Base-by-base conservation (phyloP, 331 rosid genomes). In the Pyracantha coccinea region DNA sequence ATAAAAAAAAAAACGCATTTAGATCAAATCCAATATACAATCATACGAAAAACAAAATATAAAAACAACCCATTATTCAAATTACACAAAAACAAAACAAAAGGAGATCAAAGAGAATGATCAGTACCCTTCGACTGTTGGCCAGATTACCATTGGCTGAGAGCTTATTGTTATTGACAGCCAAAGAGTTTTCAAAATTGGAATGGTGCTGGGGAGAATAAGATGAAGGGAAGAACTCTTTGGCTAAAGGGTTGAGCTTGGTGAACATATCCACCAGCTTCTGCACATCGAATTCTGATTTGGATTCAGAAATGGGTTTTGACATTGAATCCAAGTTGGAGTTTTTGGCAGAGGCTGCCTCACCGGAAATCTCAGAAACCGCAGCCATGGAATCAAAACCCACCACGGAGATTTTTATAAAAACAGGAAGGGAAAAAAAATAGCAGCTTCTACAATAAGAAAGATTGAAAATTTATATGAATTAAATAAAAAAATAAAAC, bases 191-290 rank as follows among this genome's bases (percentile, higher is more conserved):
- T 79, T 78, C 78, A 81, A 76, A 89, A 80, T 66, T 83, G 90
- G 80, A 77, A 33, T 62, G 83, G 50, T 84, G 86, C 74, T 77
- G 78, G 76, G 83, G 88, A 72, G 88, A 58, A 72, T 84, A 82
- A 17, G 92, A 83, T 10, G 98, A 88, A 69, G 98, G 98, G 57
- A 93, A 76, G 75, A 93, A 93, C 80, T 93, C 98, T 75, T 89
- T 87, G 14, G 97, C 98, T 79, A 71, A 84, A 32, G 98, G 98
- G 85, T 93, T 93, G 88, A 93, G 63, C 88, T 93, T 93, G 72
- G 88, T 93, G 88, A 93, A 91, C 92, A 93, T 86, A 54, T 91
- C 97, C 83, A 90, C 97, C 57, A 93, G 91, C 75, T 91, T 88
- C 90, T 85, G 89, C 72, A 92, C 93, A 84, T 86, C 89, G 87